phyloP scores from a whole-genome alignment of 2,329 filamentous ascomycete genomes.

The Sporothrix luriei region DNA sequence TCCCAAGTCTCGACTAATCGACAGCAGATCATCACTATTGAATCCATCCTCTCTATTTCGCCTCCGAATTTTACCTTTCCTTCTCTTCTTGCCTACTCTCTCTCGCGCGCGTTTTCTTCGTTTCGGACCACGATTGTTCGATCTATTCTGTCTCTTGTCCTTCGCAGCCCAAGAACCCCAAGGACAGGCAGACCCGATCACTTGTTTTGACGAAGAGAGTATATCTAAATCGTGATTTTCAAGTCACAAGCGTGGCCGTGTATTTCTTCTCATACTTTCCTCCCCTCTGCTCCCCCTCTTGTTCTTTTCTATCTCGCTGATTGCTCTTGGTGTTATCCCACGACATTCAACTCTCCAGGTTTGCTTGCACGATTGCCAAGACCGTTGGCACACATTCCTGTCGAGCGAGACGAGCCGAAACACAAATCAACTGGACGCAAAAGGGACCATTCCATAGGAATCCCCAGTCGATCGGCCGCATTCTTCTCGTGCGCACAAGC shows the following conservation, averaged over 20 bases:
- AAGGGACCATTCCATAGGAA: slow-evolving; percentile 16
- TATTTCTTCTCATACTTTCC: neutral
- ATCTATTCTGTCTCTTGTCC: slow-evolving; percentile 12
- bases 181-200: slow-evolving; percentile 9
- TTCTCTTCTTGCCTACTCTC: slow-evolving; percentile 14
- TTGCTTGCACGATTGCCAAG: neutral
- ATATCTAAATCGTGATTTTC: slow-evolving; percentile 29
- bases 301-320: slow-evolving; percentile 18
- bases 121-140: slow-evolving; percentile 5
- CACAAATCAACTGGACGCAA: slow-evolving; percentile 7
- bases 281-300: neutral
- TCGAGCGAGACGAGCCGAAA: slow-evolving; percentile 27
- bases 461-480: slow-evolving; percentile 10
- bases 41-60: neutral
- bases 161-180: slow-evolving; percentile 6
- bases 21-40: neutral
- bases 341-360: slow-evolving; percentile 5
- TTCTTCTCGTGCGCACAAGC: slow-evolving; percentile 19
- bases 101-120: neutral
- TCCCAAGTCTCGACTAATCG: slow-evolving; percentile 23
- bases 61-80: neutral
- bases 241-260: slow-evolving; percentile 23
- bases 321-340: slow-evolving; percentile 16
- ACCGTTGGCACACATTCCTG: slow-evolving; percentile 29
- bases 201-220: slow-evolving; percentile 22